phyloP scores from a whole-genome alignment of 805 yeast genomes.

The Lipomyces lipofer region DNA sequence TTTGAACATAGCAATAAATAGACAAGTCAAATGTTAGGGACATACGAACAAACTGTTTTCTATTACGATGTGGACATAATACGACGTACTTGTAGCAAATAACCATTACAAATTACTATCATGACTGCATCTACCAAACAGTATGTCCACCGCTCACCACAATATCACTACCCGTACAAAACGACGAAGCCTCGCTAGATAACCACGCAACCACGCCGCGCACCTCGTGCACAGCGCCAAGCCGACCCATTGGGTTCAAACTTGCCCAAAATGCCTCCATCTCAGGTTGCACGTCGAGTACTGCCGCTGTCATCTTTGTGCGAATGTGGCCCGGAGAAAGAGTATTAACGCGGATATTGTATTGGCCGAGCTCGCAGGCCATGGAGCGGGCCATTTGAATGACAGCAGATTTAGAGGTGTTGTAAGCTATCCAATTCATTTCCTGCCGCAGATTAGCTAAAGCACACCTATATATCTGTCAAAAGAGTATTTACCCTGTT shows the following conservation, averaged over 20 bases:
- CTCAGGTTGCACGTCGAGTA: constrained; percentile 45
- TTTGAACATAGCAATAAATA: no score
- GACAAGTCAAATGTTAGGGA: no score
- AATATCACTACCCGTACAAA: constrained; percentile 65
- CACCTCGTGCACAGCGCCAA: constrained; percentile 62
- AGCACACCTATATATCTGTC: background rate
- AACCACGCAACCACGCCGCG: constrained; percentile 67
- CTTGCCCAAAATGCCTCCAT: constrained; percentile 46
- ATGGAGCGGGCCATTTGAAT: constrained; percentile 63
- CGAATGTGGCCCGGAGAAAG: constrained; percentile 71
- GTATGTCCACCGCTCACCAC: constrained; percentile 65
- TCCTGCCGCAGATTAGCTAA: constrained; percentile 4
- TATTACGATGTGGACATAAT: no score
- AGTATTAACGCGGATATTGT: constrained; percentile 67
- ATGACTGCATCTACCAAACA: constrained; percentile 25
- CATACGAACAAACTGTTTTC: no score
- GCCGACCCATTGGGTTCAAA: constrained; percentile 60
- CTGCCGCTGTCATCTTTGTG: constrained; percentile 46
- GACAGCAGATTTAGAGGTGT: constrained; percentile 71
- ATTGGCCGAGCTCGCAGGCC: constrained; percentile 69
- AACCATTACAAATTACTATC: no score
- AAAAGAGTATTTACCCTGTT: constrained; percentile 64
- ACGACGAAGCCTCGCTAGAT: constrained; percentile 68
- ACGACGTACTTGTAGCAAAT: no score
- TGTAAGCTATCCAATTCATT: constrained; percentile 49